Evolutionary conservation across 2,329 filamentous ascomycete genomes (phyloP), one percentile per base, ranked within the genome.

Genomic region (Cordyceps farinosa): DNA sequence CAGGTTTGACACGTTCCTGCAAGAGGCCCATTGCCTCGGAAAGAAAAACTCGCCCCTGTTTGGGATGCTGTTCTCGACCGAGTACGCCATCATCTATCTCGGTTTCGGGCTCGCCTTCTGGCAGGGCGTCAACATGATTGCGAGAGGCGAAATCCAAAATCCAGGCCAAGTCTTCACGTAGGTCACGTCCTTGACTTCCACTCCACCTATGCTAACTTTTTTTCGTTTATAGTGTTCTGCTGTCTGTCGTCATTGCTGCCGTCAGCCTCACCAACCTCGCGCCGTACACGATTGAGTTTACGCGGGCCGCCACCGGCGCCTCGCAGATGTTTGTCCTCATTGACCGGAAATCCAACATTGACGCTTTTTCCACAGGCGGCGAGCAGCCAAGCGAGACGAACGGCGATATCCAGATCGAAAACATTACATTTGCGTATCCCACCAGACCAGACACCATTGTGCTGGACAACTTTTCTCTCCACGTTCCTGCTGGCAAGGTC

Each of bases 371-470:
- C 29, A 65, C 67, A 9, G 65, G 70, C 6, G 76, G 76, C 17
- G 71, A 72, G 47, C 66, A 65, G 29, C 74, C 75, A 0, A 61
- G 66, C 1, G 66, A 72, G 17, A 72, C 72, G 1, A 32, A 68
- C 2, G 76, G 76, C 5, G 64, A 70, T 3, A 70, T 82, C 3
- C 70, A 77, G 17, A 65, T 82, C 11, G 70, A 77, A 8, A 73
- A 76, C 22, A 67, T 83, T n/a, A 72, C 69, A 1, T 80, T 82
- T 63, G 70, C 75, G 1, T 83, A 83, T 65, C 80, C 80, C 0
- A 76, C 74, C 1, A 70, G 81, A 0, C 79, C 79, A 0, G 74
- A 76, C 2, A 72, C 75, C 9, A 73, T 71, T 1, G 78, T 82
- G 1, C 66, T 82, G 9, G 70, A 79, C 11, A 68, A 77, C 44